Evolutionary conservation across 148 eudicot genomes (phyloP), one percentile per base, ranked within the genome.

Genomic region (Cornus controversa): DNA sequence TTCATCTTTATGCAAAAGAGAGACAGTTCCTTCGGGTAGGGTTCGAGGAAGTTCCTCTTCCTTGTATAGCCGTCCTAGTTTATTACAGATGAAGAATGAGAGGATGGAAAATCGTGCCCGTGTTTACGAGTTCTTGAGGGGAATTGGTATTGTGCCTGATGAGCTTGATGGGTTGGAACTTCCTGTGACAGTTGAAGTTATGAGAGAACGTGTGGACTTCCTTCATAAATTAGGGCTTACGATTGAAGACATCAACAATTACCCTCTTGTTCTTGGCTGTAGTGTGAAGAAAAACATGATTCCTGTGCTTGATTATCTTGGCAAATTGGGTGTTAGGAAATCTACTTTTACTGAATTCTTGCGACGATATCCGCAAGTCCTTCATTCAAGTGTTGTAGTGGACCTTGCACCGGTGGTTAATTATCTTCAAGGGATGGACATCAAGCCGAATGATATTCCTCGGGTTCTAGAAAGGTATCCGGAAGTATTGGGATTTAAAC

Each of bases 251-350:
- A 93, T 96, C 58, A 96, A 96, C 79, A 91, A 88, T 76, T 96
- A 96, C 78, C 99, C 99, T 14, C 97, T 96, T 75, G 95, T 96
- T 82, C 98, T 93, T 82, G 99, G 99, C 47, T 96, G 98, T 83
- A 96, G 99, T 82, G 98, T 96, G 67, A 96, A 93, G 90, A 96
- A 93, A 85, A 96, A 96, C 80, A 92, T 96, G 99, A 78, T 96
- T 31, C 98, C 99, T 2, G 99, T 96, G 63, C 93, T 96, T 50
- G 99, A 93, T 88, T 96, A 93, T 81, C 94, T 96, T n/a, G 99
- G 97, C 8, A 96, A 90, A 83, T 74, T 96, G 78, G 99, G 99
- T 42, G 91, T 96, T 78, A 82, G 90, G 36, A 92, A 91, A 82
- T 82, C 99, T 24, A 84, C 92, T 72, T 79, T 93, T 57, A 92